Percentiles rank a stretch among this genome's conserved stretches.
Evolutionary conservation across 768 basidiomycete species (phyloP).

Genomic region (Suillus sp.): DNA sequence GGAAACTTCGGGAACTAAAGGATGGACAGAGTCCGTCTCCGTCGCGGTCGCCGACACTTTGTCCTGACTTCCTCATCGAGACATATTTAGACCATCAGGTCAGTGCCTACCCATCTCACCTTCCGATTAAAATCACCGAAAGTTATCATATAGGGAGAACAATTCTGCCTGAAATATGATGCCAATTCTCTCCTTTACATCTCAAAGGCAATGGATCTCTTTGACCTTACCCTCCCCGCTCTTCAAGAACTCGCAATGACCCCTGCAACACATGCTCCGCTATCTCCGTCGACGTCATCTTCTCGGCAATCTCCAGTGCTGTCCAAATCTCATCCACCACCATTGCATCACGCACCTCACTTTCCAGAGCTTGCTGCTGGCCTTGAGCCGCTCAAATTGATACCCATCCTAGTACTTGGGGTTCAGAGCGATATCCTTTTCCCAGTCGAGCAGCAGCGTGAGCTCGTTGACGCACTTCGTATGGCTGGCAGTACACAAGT

Average conservation of each 20-base stretch:
- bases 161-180: constrained; percentile 98
- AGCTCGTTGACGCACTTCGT: constrained; percentile 88
- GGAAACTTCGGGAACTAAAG: constrained; percentile 58
- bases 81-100: constrained; percentile 95
- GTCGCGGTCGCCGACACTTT: constrained; percentile 66
- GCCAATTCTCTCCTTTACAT: constrained; percentile 99
- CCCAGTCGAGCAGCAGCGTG: constrained; percentile 95
- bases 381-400: constrained; percentile 70
- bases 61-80: constrained; percentile 97
- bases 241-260: constrained; percentile 68
- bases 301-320: constrained; percentile 29
- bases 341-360: constrained; percentile 72
- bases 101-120: constrained; percentile 16
- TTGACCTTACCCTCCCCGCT: constrained; percentile 87
- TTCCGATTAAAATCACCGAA: constrained; percentile 10
- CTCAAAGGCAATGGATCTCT: constrained; percentile 99
- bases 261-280: constrained; percentile 25
- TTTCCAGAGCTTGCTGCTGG: constrained; percentile 78
- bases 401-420: constrained; percentile 84
- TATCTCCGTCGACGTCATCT: constrained; percentile 23
- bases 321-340: constrained; percentile 73
- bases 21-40: constrained; percentile 21
- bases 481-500: constrained; percentile 88
- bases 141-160: constrained; percentile 66
- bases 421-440: constrained; percentile 98